phyloP scores from a whole-genome alignment of 2,329 filamentous ascomycete species.

The Ambrosiella cleistominuta region DNA sequence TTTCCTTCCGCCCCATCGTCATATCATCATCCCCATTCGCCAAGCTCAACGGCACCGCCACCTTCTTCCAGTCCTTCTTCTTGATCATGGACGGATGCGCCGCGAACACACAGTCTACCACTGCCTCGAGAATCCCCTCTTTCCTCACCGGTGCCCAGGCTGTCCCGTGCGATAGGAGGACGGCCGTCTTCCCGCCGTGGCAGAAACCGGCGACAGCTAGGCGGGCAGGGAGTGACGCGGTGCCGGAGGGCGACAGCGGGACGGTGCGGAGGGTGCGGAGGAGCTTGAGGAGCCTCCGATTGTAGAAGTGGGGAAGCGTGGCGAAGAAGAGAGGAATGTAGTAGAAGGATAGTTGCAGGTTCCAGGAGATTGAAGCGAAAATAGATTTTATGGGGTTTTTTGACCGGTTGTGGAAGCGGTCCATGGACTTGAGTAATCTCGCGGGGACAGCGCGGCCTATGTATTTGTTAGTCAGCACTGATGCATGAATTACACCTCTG shows the following conservation, averaged over 20 bases:
- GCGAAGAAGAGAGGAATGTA: constrained; percentile 18
- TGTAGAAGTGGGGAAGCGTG: constrained; percentile 17
- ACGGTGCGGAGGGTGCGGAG: constrained; percentile 7
- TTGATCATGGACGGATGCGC: constrained; percentile 32
- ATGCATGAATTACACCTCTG: background rate
- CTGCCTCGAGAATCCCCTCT: constrained; percentile 17
- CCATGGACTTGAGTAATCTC: constrained; percentile 17
- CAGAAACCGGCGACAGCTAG: constrained; percentile 41
- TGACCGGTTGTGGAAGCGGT: constrained; percentile 8
- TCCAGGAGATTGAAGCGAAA: background rate
- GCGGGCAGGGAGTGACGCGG: constrained; percentile 14
- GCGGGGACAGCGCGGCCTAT: constrained; percentile 17
- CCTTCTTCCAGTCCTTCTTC: constrained; percentile 27
- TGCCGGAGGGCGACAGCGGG: constrained; percentile 3
- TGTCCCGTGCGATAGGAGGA: constrained; percentile 22
- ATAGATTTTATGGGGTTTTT: background rate
- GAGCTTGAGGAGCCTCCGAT: constrained; percentile 17
- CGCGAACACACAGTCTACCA: constrained; percentile 33
- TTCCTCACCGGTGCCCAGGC: constrained; percentile 16
- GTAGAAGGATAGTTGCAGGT: constrained; percentile 1
- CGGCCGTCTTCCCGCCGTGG: constrained; percentile 40
- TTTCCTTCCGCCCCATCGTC: constrained; percentile 19
- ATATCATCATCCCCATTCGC: constrained; percentile 28
- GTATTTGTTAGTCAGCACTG: background rate
- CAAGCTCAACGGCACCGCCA: constrained; percentile 27